Evolutionary conservation across 108 stramenopile genomes (phyloP), one percentile per base, ranked within the genome.

Genomic region (Nannochloropsis salina): DNA sequence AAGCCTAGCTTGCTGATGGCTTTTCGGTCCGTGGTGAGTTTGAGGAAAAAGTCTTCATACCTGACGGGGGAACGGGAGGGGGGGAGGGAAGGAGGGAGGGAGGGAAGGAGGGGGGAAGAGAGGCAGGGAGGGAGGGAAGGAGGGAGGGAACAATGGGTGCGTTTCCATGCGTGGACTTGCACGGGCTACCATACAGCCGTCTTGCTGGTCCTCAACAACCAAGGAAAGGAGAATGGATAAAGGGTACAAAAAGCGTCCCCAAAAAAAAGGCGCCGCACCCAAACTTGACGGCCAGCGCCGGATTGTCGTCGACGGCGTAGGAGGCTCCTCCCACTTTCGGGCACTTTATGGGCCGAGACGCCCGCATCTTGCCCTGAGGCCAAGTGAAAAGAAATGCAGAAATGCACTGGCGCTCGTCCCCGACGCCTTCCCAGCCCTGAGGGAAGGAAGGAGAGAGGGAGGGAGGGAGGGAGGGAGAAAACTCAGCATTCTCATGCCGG

Each of bases 311-410:
- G 10, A 51, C 1, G 12, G 47, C 47, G 47, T 51, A 51, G 1
- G 10, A 10, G 47, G 47, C 47, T 12, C 47, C 47, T 0, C 47
- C 47, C 47, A 51, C 47, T 15, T 51, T 51, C 10, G 47, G 47
- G 47, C 47, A 51, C 47, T 51, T 51, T 12, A 51, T 51, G 47
- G 47, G 47, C 47, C 47, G 47, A 51, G 47, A 10, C 47, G 47
- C 47, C 47, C 10, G 47, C 47, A 51, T 51, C 47, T 51, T 51
- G 47, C 47, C 47, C 47, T 51, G 47, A 51, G 47, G 47, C 47
- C 47, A 51, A 10, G 47, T 51, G 47, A 51, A 51, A 15, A 51
- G 47, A 15, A 51, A 51, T 10, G 47, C 47, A 12, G 47, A 51
- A 15, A 51, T 51, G 47, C 47, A 51, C 47, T 51, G 47, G 15